Conservation (phyloP, 169 alveolate species). For the Neospora caninum region DNA sequence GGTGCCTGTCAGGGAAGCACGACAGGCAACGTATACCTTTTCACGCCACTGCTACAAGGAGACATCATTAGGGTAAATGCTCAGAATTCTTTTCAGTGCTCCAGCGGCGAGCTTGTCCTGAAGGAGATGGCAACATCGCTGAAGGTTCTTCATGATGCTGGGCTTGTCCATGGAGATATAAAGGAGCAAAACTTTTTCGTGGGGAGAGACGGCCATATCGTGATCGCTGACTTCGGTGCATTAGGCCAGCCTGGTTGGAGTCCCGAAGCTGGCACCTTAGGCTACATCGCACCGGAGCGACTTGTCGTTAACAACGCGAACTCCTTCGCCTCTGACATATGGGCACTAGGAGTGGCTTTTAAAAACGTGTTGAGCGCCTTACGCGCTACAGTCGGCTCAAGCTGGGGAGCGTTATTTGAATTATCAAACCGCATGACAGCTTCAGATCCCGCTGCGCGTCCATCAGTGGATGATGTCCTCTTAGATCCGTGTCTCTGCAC, state of each 20-base stretch:
- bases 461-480: neutral
- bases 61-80: conserved; percentile 11
- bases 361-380: neutral
- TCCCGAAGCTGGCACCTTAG: neutral
- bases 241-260: neutral
- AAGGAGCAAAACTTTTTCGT: conserved; percentile 57
- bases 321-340: neutral
- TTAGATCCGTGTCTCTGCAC: neutral
- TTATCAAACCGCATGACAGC: neutral
- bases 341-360: neutral
- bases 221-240: conserved; percentile 54
- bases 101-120: neutral
- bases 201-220: conserved; percentile 53
- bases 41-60: conserved; percentile 31
- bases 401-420: neutral
- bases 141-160: conserved; percentile 45
- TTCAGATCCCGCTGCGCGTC: neutral
- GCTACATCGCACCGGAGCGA: neutral
- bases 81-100: neutral
- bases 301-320: neutral
- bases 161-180: conserved; percentile 56
- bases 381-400: neutral
- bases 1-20: conserved; percentile 47
- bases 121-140: conserved; percentile 49
- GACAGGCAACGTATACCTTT: conserved; percentile 19